Evolutionary conservation across 257 asterid genomes (phyloP).

Genomic region (Ilex asprella): DNA sequence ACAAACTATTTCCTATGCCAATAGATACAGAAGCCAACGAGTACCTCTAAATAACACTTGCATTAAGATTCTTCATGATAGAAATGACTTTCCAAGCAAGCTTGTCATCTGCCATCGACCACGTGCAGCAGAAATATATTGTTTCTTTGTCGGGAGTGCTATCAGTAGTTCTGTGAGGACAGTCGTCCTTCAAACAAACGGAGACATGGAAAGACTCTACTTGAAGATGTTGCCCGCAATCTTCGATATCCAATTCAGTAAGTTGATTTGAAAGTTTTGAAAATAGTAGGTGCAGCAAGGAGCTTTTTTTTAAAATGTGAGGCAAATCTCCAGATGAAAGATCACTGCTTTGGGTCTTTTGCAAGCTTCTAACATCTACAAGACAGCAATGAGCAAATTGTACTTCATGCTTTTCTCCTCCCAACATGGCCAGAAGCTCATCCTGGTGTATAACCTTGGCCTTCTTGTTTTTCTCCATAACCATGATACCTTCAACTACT

Average conservation of each 20-base stretch:
- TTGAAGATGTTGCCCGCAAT: slow-evolving; percentile 30
- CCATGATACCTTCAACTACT: slow-evolving; percentile 55
- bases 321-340: slow-evolving; percentile 8
- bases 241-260: slow-evolving; percentile 26
- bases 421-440: slow-evolving; percentile 32
- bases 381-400: slow-evolving; percentile 45
- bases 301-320: slow-evolving; percentile 10
- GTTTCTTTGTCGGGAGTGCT: slow-evolving; percentile 6
- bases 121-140: slow-evolving; percentile 42
- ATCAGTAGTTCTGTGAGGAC: slow-evolving; percentile 34
- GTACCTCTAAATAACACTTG: too few species aligned
- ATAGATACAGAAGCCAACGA: too few species aligned
- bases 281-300: slow-evolving; percentile 28
- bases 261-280: slow-evolving; percentile 25
- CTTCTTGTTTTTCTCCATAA: slow-evolving; percentile 25
- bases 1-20: too few species aligned
- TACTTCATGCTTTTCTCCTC: slow-evolving; percentile 36
- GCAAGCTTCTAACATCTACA: slow-evolving; percentile 13
- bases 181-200: slow-evolving; percentile 36
- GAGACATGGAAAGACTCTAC: slow-evolving; percentile 39
- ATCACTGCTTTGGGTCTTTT: slow-evolving; percentile 10
- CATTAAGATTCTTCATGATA: slow-evolving; percentile 24
- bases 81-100: slow-evolving; percentile 53
- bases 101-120: slow-evolving; percentile 50
- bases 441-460: slow-evolving; percentile 36